These are phyloP conservation scores for Hyaloperonospora brassicae DNA, from an alignment of 352 stramenopile species.

Conservation along the genomic window DNA sequence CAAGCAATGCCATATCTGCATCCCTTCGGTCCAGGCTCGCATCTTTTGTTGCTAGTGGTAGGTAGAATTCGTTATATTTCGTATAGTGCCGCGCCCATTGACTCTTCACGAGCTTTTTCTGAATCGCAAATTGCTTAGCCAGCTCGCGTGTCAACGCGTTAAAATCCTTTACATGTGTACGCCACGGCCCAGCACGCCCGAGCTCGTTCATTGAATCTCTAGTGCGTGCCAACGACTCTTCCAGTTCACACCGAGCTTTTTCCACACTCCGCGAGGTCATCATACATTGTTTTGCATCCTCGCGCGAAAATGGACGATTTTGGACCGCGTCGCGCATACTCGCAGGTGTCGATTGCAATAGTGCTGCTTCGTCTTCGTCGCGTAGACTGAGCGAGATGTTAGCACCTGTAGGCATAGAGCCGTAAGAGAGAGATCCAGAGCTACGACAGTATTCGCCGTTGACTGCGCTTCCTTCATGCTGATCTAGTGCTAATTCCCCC, in stretches of 20 bases:
- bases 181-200: constrained; percentile 48
- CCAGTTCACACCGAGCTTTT: constrained; percentile 28
- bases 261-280: constrained; percentile 26
- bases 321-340: constrained; percentile 37
- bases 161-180: constrained; percentile 49
- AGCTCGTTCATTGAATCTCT: constrained; percentile 51
- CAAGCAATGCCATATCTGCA: constrained; percentile 3
- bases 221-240: constrained; percentile 41
- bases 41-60: background rate
- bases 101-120: constrained; percentile 45
- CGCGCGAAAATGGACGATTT: constrained; percentile 24
- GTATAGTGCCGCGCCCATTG: constrained; percentile 58
- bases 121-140: constrained; percentile 39
- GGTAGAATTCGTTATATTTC: constrained; percentile 28
- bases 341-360: constrained; percentile 38
- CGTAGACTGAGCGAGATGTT: constrained; percentile 6
- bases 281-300: constrained; percentile 26
- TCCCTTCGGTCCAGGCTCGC: constrained; percentile 1
- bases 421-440: background rate
- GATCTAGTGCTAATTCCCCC: constrained; percentile 5
- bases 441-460: constrained; percentile 8
- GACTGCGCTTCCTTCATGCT: constrained; percentile 1
- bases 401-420: background rate
- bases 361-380: constrained; percentile 26
- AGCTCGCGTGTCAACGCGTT: constrained; percentile 58